phyloP scores from a whole-genome alignment of 495 filamentous ascomycete species.

The Apodospora peruviana region DNA sequence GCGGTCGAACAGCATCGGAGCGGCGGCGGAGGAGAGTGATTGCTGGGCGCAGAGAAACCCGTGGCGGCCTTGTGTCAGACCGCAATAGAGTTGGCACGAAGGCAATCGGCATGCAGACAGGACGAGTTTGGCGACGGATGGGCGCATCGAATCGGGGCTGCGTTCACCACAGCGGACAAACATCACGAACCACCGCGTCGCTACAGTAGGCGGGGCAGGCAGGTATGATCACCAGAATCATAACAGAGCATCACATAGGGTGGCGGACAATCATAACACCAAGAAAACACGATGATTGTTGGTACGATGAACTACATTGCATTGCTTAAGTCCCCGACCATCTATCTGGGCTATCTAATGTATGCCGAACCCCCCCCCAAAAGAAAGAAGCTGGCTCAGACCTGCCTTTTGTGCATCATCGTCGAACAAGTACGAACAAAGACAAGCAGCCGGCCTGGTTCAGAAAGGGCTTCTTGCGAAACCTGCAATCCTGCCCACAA shows the following conservation, averaged over 20 bases:
- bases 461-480: conserved; percentile 24
- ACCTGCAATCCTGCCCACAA: conserved; percentile 19
- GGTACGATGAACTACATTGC: not conserved
- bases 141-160: no score
- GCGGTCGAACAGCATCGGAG: no score
- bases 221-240: not conserved
- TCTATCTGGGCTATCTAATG: not conserved
- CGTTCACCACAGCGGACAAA: no score
- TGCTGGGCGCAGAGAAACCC: not conserved
- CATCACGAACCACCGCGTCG: no score
- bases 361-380: not conserved
- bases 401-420: conserved; percentile 44
- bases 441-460: conserved; percentile 5
- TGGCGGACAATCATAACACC: no score
- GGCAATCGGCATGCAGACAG: not conserved
- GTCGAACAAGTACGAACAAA: conserved; percentile 18
- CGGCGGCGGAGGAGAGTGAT: no score
- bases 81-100: not conserved
- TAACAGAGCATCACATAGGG: no score
- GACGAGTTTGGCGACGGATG: no score
- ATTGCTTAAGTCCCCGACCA: not conserved
- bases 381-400: conserved; percentile 31
- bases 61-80: not conserved
- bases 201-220: no score
- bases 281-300: not conserved